Evolutionary conservation across 208 protist genomes (phyloP), one percentile per base, ranked within the genome.

Genomic region (Acanthamoeba polyphaga): DNA sequence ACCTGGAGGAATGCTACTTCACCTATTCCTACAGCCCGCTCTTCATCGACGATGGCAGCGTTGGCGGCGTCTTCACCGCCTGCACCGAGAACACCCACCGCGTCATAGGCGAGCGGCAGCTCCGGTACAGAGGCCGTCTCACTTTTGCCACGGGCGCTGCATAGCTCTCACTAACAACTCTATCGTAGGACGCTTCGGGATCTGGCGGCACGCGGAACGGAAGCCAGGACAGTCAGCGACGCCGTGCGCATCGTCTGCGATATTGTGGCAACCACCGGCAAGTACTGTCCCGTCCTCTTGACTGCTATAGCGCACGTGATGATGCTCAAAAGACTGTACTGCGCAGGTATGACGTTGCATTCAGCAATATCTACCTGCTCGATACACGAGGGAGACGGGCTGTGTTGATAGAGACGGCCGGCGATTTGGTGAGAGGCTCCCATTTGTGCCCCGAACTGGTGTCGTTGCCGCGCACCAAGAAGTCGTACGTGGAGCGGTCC

Each of bases 1-100:
- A 88, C 29, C 7, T 62, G 3, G 80, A 88, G 32, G 87, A 92
- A 13, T 15, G 46, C 10, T 92, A 76, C 12, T 92, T 92, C 34
- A 92, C 64, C 19, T 92, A 60, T 13, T 92, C 87, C 60, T 92
- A 92, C 66, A 53, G 34, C 46, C 87, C 87, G 34, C 32, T 92
- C 24, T 92, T 92, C 34, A 7, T 38, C 1, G 13, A 92, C 27
- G 87, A 92, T 22, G 13, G 27, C 29, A 55, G 27, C 19, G 87
- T 76, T 4, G 58, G 55, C 19, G 87, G 87, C 7, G 13, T 92
- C n/a, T 92, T 66, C 38, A 58, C 7, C n/a, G 46, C 87, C 62
- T 10, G 24, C 5, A 60, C 66, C 0, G 87, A 92, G 27, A 76
- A 8, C 22, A 92, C 87, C n/a, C 24, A 17, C 12, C 19, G 58